These are phyloP conservation scores for Carex cristatella DNA, from an alignment of 176 grass and related monocot species.

Conservation along the genomic window DNA sequence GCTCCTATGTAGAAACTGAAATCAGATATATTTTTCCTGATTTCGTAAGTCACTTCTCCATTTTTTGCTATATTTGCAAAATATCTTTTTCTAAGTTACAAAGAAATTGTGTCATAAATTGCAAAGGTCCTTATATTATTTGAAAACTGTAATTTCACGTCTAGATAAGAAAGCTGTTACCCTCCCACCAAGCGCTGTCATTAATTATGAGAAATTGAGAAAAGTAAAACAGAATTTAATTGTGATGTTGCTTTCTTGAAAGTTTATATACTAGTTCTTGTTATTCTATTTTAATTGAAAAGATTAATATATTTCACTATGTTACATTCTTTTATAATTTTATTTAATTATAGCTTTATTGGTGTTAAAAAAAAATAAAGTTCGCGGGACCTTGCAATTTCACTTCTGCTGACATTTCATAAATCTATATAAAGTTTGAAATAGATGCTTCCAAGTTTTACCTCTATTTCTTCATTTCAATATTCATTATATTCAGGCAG, in stretches of 20 bases:
- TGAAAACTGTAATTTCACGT: not conserved
- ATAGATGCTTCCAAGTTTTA: not conserved
- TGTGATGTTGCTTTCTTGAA: not conserved
- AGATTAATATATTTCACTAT: not conserved
- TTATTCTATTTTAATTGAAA: not conserved
- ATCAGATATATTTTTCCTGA: conserved; percentile 6
- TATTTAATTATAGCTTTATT: not conserved
- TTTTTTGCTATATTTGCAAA: not conserved
- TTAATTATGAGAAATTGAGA: not conserved
- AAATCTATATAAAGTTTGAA: too few relatives aligned
- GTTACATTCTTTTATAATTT: not conserved
- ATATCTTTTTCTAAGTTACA: not conserved
- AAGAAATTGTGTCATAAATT: not conserved
- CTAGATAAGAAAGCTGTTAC: not conserved
- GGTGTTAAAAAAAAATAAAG: not conserved
- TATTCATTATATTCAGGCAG: not conserved
- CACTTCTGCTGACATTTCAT: too few relatives aligned
- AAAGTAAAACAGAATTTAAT: not conserved
- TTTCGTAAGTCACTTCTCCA: conserved; percentile 8
- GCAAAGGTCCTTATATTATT: not conserved
- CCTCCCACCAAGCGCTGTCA: not conserved
- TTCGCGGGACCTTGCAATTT: not conserved
- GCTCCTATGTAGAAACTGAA: conserved; percentile 16
- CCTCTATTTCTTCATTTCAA: not conserved
- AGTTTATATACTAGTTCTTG: not conserved